Evolutionary conservation across 1,284 basidiomycete species (phyloP), one percentile per base, ranked within the genome.

Genomic region (Moesziomyces parantarcticus): DNA sequence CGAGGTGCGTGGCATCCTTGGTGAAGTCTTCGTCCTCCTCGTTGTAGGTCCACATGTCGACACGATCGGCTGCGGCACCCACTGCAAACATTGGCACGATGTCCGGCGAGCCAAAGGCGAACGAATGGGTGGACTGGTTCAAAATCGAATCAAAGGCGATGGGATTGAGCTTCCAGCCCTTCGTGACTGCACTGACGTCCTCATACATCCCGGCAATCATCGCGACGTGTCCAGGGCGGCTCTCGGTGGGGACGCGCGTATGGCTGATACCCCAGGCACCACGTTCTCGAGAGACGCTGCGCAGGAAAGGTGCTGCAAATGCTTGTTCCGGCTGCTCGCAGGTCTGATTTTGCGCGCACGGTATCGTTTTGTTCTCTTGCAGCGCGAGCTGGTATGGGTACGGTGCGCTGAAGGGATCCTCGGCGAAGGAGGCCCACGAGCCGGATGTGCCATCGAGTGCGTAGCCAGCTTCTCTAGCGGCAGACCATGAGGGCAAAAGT

Each of bases 201-300:
- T 95, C 93, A 81, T 95, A 94, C 92, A 94, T 93, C 9, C 92
- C 92, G 39, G 91, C 93, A 75, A 95, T 93, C 64, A 95, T 88
- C 26, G 93, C 93, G 29, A 95, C 92, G 56, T 86, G 93, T 8
- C 93, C 93, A 2, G 93, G 93, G 23, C 93, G 86, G 84, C 90
- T 92, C 78, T 95, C 93, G 1, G 93, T 95, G 14, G 93, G 93
- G 2, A 95, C 92, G 46, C 90, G 87, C 0, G 93, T 95, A 80
- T 94, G 93, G 13, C 91, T 92, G 32, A 95, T 87, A 3, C 93
- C 93, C 84, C 90, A 94, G 1, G 89, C 90, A 14, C 93, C 93
- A 48, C 78, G 46, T 9, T 89, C 86, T 7, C 84, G 84, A 72
- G 91, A 88, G 1, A 88, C 87, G 47, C 92, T 88, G 47, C 91